Evolutionary conservation across 108 stramenopile genomes (phyloP).

Genomic region (Schizochytrium sp.): DNA sequence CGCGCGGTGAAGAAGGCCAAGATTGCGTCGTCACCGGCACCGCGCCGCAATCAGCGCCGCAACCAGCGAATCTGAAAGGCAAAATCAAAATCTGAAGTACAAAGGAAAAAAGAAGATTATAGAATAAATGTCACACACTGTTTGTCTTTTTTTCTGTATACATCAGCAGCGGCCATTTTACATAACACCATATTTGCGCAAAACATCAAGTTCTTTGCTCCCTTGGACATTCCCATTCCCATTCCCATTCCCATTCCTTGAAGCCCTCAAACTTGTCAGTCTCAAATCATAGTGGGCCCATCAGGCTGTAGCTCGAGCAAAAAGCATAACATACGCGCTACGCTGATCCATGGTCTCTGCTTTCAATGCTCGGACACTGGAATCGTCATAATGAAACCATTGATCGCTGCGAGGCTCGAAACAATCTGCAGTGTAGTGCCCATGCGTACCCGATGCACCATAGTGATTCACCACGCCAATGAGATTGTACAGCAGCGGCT

Average conservation of each 20-base stretch:
- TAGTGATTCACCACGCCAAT: conserved; percentile 13
- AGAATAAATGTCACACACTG: too few relatives aligned
- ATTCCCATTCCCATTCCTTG: too few relatives aligned
- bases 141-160: too few relatives aligned
- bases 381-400: conserved; percentile 23
- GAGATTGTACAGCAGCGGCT: conserved; percentile 16
- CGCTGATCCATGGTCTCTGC: not conserved
- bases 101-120: too few relatives aligned
- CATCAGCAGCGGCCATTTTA: too few relatives aligned
- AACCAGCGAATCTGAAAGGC: not conserved
- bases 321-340: not conserved
- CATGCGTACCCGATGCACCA: not conserved
- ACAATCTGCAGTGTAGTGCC: conserved; percentile 27
- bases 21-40: not conserved
- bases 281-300: too few relatives aligned
- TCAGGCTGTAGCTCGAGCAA: not conserved
- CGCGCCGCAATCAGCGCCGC: not conserved
- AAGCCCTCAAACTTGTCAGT: too few relatives aligned
- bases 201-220: too few relatives aligned
- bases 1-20: not conserved
- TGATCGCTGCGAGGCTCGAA: not conserved
- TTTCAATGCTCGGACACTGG: not conserved
- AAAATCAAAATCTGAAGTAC: not conserved
- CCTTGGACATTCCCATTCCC: too few relatives aligned
- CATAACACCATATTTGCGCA: too few relatives aligned